Percentiles rank a stretch among this genome's conserved stretches.
Conservation (phyloP, 1,139 yeast species). For the Scheffersomyces cryptocercus region DNA sequence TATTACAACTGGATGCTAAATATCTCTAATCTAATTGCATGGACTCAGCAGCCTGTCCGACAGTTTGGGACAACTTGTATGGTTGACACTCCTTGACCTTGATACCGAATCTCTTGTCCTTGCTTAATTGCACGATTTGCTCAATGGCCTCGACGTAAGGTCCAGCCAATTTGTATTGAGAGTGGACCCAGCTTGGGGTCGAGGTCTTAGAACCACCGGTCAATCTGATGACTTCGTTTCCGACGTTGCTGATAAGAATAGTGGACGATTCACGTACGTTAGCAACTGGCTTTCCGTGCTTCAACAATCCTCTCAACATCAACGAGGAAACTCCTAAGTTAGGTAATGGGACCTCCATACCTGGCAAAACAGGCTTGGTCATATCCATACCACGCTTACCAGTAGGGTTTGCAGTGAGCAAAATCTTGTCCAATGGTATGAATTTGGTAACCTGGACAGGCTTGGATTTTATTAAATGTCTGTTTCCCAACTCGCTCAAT, state of each 20-base stretch:
- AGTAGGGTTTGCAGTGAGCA: slow-evolving; percentile 61
- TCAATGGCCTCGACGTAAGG: slow-evolving; percentile 49
- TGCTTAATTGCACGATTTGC: slow-evolving; percentile 56
- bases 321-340: slow-evolving; percentile 66
- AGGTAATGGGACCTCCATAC: slow-evolving; percentile 72
- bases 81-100: slow-evolving; percentile 63
- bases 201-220: slow-evolving; percentile 73
- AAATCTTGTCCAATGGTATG: slow-evolving; percentile 65
- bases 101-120: slow-evolving; percentile 70
- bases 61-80: slow-evolving; percentile 34
- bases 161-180: slow-evolving; percentile 57
- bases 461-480: slow-evolving; percentile 74
- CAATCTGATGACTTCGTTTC: slow-evolving; percentile 64
- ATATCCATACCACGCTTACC: slow-evolving; percentile 68
- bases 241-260: slow-evolving; percentile 38
- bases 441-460: slow-evolving; percentile 74
- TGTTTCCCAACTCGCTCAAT: slow-evolving; percentile 75
- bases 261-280: slow-evolving; percentile 84
- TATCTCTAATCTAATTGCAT: slow-evolving; percentile 38
- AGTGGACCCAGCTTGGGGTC: slow-evolving; percentile 86
- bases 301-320: slow-evolving; percentile 63
- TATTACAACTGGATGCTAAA: no score
- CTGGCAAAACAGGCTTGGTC: slow-evolving; percentile 66
- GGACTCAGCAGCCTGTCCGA: slow-evolving; percentile 21
- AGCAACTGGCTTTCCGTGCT: slow-evolving; percentile 45